Percentiles rank a stretch among this genome's conserved stretches.
These are phyloP conservation scores for Leishmania guyanensis DNA, from an alignment of 208 protist species.

Conservation along the genomic window DNA sequence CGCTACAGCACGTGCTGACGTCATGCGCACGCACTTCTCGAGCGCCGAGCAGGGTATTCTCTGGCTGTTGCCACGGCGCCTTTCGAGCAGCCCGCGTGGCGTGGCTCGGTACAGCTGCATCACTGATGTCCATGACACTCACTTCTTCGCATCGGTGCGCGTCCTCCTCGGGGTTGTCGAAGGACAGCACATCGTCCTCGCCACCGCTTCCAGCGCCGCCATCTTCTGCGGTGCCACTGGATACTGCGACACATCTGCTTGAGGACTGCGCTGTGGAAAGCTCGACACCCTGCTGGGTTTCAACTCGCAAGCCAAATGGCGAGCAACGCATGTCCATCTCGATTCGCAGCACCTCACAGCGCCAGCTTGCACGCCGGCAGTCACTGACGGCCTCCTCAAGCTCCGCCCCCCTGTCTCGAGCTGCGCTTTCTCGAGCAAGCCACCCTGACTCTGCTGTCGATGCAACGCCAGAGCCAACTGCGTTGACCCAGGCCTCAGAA, in stretches of 20 bases:
- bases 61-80: background rate
- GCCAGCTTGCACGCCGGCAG: slow-evolving; percentile 24
- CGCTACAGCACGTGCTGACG: background rate
- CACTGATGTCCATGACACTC: background rate
- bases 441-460: background rate
- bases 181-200: background rate
- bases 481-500: background rate
- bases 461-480: background rate
- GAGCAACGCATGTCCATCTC: slow-evolving; percentile 67
- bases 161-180: slow-evolving; percentile 1
- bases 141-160: background rate
- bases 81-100: background rate
- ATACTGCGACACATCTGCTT: background rate
- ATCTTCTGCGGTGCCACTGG: background rate
- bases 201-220: background rate
- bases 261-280: background rate
- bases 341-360: slow-evolving; percentile 48
- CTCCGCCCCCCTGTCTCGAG: too few species aligned
- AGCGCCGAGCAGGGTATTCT: background rate
- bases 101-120: background rate
- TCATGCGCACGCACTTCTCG: background rate
- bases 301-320: slow-evolving; percentile 22
- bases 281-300: slow-evolving; percentile 17
- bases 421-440: background rate
- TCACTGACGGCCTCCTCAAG: background rate